phyloP scores from a whole-genome alignment of 163 green algal species.

The Volvox carteri region DNA sequence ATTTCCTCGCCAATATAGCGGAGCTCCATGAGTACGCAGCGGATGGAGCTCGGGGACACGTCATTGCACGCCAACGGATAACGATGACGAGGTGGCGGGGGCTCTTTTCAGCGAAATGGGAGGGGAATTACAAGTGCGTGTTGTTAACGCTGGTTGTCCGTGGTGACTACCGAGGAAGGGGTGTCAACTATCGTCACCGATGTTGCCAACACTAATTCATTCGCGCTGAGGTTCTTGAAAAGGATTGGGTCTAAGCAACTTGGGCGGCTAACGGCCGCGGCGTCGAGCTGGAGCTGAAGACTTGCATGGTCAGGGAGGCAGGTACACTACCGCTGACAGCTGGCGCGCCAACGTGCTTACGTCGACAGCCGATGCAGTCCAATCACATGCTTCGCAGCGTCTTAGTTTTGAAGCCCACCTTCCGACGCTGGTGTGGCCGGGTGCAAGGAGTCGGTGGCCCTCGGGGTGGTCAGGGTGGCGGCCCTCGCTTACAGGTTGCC shows the following conservation, averaged over 20 bases:
- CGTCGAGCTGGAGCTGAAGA: constrained; percentile 17
- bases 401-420: not conserved
- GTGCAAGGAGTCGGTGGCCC: not conserved
- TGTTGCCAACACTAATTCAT: constrained; percentile 5
- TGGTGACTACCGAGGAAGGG: not conserved
- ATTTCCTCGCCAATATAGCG: not conserved
- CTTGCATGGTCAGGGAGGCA: not conserved
- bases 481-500: not conserved
- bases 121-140: not conserved
- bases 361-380: not conserved
- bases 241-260: constrained; percentile 7
- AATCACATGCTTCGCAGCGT: not conserved
- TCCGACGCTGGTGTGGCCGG: not conserved
- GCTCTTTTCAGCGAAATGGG: constrained; percentile 15
- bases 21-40: not conserved
- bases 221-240: constrained; percentile 37
- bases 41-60: not conserved
- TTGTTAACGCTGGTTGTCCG: constrained; percentile 36
- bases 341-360: not conserved
- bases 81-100: constrained; percentile 8
- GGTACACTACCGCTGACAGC: not conserved
- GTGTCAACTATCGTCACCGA: constrained; percentile 6
- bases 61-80: not conserved
- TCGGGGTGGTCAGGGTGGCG: no score
- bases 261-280: not conserved